Conservation (phyloP, 2,329 filamentous ascomycete species). For the Sarocladiaceae sp. region DNA sequence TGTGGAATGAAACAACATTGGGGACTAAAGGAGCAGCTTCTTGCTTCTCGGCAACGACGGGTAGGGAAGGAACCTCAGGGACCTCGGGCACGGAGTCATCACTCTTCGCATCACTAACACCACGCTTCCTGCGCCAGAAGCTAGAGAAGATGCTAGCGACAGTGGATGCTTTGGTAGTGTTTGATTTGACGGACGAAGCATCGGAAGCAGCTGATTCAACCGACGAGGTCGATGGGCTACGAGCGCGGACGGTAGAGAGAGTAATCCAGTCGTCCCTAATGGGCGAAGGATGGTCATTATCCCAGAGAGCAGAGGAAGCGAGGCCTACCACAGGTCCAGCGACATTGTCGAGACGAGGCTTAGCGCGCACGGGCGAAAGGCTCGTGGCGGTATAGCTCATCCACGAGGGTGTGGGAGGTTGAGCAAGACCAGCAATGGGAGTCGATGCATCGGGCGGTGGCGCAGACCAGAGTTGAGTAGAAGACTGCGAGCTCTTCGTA, state of each 20-base stretch:
- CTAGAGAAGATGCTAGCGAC: slow-evolving; percentile 9
- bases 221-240: slow-evolving; percentile 12
- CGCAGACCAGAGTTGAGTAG: slow-evolving; percentile 4
- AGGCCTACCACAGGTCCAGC: not conserved
- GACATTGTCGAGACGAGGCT: not conserved
- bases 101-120: slow-evolving; percentile 3
- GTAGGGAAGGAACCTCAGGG: slow-evolving; percentile 3
- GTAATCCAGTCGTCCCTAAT: slow-evolving; percentile 5
- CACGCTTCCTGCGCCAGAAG: slow-evolving; percentile 3
- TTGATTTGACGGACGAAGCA: slow-evolving; percentile 11
- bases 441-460: not conserved
- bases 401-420: not conserved
- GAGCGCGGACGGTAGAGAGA: slow-evolving; percentile 3
- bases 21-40: not conserved
- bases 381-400: not conserved
- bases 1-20: not conserved
- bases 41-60: not conserved
- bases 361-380: not conserved
- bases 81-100: not conserved
- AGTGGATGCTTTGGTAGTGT: slow-evolving; percentile 13
- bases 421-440: not conserved
- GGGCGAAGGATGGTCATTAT: not conserved
- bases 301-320: not conserved
- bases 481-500: not conserved
- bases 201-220: slow-evolving; percentile 15